Base-by-base conservation (phyloP, 2,329 filamentous ascomycete genomes). In the Diaporthe helianthi region DNA sequence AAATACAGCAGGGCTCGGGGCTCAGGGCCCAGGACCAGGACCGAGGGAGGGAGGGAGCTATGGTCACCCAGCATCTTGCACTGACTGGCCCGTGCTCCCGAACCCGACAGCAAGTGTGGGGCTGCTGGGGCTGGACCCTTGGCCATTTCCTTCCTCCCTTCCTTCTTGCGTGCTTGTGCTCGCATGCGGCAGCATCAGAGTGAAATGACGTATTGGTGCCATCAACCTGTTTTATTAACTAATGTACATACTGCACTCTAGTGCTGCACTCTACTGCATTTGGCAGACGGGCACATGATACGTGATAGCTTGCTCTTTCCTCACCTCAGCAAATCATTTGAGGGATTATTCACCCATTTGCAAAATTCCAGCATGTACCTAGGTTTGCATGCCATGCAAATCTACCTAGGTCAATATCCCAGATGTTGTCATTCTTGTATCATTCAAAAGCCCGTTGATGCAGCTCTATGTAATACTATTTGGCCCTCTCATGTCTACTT, bases 101-200 rank as follows among this genome's bases (percentile, higher is more conserved):
- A 52, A 44, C 24, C 49, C 49, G 8, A 33, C 51, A 53, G 29
- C 12, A 55, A 8, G 1, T 41, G 53, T 36, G 33, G 53, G 53
- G 31, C 31, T 24, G 41, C 58, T 4, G 58, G 58, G 58, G 58
- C 58, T 63, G 58, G 58, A 63, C 58, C 58, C 58, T 63, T 49
- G 29, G 58, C 44, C 44, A 24, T 13, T 36, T 12, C 29, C 33
- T 33, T n/a, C 19, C 24, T 6, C 19, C 17, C 24, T 33, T 12
- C 26, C 41, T 17, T 12, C 26, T 47, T 22, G 44, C 44, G 44
- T 47, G 44, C 44, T 24, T 10, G n/a, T 24, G 44, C 44, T 47
- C 5, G 44, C 22, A 22, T 22, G 44, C 44, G 8, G 44, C 22
- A 5, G 19, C 5, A 33, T 8, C 26, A 61, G n/a, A 17, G 44